These are phyloP conservation scores for Colletotrichum coccodes DNA, from an alignment of 2,329 filamentous ascomycete genomes.

Conservation along the genomic window DNA sequence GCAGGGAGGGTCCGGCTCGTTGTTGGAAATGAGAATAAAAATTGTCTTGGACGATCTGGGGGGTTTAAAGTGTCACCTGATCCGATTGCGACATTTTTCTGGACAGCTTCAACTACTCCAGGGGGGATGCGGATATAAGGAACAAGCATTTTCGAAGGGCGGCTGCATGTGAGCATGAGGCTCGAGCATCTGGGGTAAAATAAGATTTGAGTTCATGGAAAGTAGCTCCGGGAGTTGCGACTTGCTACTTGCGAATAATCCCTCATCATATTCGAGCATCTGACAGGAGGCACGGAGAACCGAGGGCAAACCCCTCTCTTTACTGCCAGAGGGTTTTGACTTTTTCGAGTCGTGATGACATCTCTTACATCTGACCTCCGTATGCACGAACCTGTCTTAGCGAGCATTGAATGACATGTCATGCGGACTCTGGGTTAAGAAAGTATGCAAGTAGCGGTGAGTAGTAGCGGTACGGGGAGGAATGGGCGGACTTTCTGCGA, in stretches of 20 bases:
- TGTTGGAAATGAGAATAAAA: background rate
- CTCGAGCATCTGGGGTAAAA: conserved; percentile 9
- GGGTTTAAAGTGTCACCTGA: background rate
- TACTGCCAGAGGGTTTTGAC: background rate
- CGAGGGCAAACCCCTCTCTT: background rate
- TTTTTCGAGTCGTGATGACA: conserved; percentile 7
- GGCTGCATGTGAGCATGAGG: conserved; percentile 4
- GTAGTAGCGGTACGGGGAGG: background rate
- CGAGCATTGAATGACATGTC: conserved; percentile 13
- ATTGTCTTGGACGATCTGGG: background rate
- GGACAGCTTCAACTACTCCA: background rate
- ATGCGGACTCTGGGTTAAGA: background rate
- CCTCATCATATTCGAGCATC: background rate
- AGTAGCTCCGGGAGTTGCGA: background rate
- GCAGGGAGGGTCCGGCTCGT: background rate
- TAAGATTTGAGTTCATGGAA: background rate
- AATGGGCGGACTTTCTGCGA: background rate
- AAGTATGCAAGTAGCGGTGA: conserved; percentile 25
- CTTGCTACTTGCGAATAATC: background rate
- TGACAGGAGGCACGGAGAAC: background rate
- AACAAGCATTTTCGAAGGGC: background rate
- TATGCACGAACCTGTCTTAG: conserved; percentile 20
- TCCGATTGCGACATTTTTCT: background rate
- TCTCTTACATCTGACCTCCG: conserved; percentile 5
- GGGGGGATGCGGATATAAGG: background rate